phyloP scores from a whole-genome alignment of 2,329 filamentous ascomycete species.

The Fusarium luffae region DNA sequence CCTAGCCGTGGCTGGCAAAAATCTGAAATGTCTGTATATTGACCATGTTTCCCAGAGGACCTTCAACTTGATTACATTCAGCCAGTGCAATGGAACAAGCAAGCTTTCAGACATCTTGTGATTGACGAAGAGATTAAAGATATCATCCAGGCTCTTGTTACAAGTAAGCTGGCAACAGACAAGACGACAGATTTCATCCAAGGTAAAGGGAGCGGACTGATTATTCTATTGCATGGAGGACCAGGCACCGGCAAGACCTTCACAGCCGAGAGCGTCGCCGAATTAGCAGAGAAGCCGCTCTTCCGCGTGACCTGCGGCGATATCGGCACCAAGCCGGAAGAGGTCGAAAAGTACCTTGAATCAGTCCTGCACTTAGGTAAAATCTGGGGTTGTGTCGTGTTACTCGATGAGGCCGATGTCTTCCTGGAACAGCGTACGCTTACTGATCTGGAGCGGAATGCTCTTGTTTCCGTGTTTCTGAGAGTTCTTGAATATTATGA shows the following conservation, averaged over 20 bases:
- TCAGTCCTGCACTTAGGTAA: constrained; percentile 32
- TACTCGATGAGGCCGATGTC: constrained; percentile 47
- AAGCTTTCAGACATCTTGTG: constrained; percentile 22
- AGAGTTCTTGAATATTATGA: constrained; percentile 50
- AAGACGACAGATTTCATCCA: constrained; percentile 47
- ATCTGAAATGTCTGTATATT: too few species aligned
- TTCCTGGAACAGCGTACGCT: constrained; percentile 44
- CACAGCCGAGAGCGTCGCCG: constrained; percentile 43
- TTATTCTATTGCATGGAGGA: constrained; percentile 49
- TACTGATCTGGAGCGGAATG: constrained; percentile 43
- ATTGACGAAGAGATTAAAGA: constrained; percentile 21
- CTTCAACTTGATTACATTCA: constrained; percentile 12
- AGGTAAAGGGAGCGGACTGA: constrained; percentile 47
- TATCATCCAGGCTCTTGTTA: constrained; percentile 15
- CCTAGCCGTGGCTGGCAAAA: too few species aligned
- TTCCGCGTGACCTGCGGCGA: neutral
- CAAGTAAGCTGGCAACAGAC: neutral
- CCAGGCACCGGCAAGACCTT: constrained; percentile 51
- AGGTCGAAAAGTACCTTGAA: constrained; percentile 38
- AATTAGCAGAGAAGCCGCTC: constrained; percentile 37
- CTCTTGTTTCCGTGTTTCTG: constrained; percentile 48
- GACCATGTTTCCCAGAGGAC: too few species aligned
- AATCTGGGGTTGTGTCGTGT: constrained; percentile 30
- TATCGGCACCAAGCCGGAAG: constrained; percentile 24
- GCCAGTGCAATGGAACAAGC: constrained; percentile 25